These are phyloP conservation scores for Pezicula radicicola DNA, from an alignment of 2,329 filamentous ascomycete genomes.

Conservation along the genomic window DNA sequence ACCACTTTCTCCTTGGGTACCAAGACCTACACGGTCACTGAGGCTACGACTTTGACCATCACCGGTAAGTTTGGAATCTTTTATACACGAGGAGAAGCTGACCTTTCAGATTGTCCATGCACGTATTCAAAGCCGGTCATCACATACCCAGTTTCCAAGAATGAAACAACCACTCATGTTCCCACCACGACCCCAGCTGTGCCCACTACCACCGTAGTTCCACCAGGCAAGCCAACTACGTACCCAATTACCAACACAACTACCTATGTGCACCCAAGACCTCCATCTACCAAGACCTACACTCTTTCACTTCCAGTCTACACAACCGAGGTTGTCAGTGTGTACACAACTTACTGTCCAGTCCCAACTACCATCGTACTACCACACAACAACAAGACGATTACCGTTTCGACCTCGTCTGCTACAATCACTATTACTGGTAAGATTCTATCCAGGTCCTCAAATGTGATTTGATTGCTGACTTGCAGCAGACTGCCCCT, in stretches of 20 bases:
- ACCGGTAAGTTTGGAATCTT: conserved; percentile 16
- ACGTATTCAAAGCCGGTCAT: conserved; percentile 39
- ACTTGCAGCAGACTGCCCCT: conserved; percentile 32
- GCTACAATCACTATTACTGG: conserved; percentile 39
- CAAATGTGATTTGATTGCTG: background rate
- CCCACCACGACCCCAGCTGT: background rate
- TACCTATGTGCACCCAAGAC: background rate
- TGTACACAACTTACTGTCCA: conserved; percentile 48
- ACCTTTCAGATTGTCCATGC: conserved; percentile 26
- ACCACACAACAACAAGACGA: conserved; percentile 53
- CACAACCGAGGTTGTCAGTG: conserved; percentile 40
- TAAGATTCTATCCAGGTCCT: background rate
- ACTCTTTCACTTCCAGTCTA: background rate
- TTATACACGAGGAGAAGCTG: background rate
- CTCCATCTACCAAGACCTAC: background rate
- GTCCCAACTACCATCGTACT: conserved; percentile 57
- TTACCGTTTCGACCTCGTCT: conserved; percentile 60
- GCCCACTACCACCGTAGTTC: background rate
- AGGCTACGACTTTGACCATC: conserved; percentile 42
- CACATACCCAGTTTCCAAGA: too few species aligned
- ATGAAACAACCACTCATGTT: background rate
- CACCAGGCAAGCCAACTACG: background rate
- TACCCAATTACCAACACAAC: background rate
- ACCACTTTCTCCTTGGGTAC: conserved; percentile 39
- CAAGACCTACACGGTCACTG: conserved; percentile 54